Percentiles rank a stretch among this genome's conserved stretches.
These are phyloP conservation scores for Penicillium chermesinum DNA, from an alignment of 495 filamentous ascomycete species.

Conservation along the genomic window DNA sequence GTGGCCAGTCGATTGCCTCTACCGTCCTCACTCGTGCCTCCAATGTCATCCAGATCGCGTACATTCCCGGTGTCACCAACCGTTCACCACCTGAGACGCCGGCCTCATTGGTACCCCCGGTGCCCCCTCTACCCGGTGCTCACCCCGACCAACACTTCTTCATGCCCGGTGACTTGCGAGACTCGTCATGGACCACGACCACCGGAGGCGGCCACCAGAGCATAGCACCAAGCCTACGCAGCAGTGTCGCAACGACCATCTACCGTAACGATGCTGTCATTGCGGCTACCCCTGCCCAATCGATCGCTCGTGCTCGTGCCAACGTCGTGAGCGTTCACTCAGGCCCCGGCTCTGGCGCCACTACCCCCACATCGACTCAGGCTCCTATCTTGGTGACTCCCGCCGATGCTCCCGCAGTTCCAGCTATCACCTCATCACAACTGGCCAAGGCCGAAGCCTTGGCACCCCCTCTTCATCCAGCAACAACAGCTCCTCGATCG, in stretches of 20 bases:
- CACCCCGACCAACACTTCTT: constrained; percentile 86
- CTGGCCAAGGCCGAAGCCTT: constrained; percentile 39
- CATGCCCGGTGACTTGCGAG: constrained; percentile 84
- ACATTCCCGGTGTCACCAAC: constrained; percentile 96
- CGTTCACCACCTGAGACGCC: constrained; percentile 77
- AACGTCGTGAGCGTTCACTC: constrained; percentile 82
- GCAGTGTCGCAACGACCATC: constrained; percentile 84
- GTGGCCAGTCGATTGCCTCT: constrained; percentile 77
- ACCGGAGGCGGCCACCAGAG: constrained; percentile 53
- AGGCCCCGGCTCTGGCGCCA: constrained; percentile 26
- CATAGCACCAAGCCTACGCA: constrained; percentile 58
- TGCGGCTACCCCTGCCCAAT: constrained; percentile 73
- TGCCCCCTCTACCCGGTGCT: constrained; percentile 82
- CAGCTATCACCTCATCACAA: constrained; percentile 47
- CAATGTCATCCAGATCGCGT: constrained; percentile 98
- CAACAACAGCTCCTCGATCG: constrained; percentile 36
- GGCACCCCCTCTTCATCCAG: constrained; percentile 32
- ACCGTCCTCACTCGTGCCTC: constrained; percentile 93
- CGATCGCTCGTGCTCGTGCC: constrained; percentile 77
- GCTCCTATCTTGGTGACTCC: constrained; percentile 28
- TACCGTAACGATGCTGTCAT: constrained; percentile 86
- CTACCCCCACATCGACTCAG: constrained; percentile 6
- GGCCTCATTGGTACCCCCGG: constrained; percentile 78
- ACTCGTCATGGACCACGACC: constrained; percentile 72
- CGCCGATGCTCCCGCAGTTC: constrained; percentile 46